phyloP scores from a whole-genome alignment of 2,329 filamentous ascomycete genomes.

The Ilyonectria mors-panacis region DNA sequence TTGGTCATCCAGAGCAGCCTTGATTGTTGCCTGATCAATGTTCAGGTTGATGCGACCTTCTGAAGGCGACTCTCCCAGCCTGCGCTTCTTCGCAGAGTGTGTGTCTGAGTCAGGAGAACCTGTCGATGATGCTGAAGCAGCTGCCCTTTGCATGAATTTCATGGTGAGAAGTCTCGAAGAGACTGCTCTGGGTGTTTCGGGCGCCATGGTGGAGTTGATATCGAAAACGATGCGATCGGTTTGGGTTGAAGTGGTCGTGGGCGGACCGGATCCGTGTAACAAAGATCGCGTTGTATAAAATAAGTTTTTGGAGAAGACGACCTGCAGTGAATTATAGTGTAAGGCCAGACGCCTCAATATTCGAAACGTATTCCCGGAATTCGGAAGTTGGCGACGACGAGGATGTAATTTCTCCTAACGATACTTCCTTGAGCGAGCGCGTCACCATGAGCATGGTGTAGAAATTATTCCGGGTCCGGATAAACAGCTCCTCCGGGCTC shows the following conservation, averaged over 20 bases:
- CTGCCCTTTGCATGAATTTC: slow-evolving; percentile 97
- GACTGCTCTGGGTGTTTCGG: slow-evolving; percentile 76
- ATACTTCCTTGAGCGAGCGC: neutral
- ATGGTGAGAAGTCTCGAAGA: slow-evolving; percentile 92
- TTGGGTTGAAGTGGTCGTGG: neutral
- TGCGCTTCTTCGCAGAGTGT: slow-evolving; percentile 75
- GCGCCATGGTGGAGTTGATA: slow-evolving; percentile 55
- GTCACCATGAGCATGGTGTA: neutral
- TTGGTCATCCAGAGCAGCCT: slow-evolving; percentile 76
- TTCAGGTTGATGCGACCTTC: slow-evolving; percentile 55
- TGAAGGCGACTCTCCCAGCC: slow-evolving; percentile 57
- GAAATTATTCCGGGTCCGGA: slow-evolving; percentile 46
- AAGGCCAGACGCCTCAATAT: neutral
- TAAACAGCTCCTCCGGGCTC: slow-evolving; percentile 40
- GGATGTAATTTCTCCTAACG: neutral
- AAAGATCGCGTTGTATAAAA: neutral
- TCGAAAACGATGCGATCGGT: slow-evolving; percentile 1
- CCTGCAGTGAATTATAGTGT: neutral
- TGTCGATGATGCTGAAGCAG: slow-evolving; percentile 68
- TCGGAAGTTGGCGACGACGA: neutral
- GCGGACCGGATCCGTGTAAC: neutral
- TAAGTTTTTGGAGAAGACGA: neutral
- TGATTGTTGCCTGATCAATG: slow-evolving; percentile 72
- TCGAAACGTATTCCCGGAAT: neutral
- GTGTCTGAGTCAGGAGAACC: slow-evolving; percentile 64